Evolutionary conservation across 495 filamentous ascomycete genomes (phyloP).

Genomic region (Xylaria intraflava): DNA sequence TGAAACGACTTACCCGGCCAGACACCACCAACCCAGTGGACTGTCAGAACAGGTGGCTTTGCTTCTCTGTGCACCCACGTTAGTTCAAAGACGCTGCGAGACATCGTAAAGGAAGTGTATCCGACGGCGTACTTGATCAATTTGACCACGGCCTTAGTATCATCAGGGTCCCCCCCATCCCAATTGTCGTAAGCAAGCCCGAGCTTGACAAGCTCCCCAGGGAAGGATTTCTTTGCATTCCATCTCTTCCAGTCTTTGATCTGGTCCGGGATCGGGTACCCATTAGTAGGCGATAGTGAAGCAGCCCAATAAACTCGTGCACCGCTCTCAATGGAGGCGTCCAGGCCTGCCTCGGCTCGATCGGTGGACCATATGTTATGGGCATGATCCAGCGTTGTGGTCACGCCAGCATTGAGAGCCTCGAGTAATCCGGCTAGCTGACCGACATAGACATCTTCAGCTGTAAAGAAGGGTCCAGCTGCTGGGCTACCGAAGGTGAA

Average conservation of each 20-base stretch:
- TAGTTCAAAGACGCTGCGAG: neutral
- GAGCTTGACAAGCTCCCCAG: constrained; percentile 18
- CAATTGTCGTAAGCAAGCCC: constrained; percentile 37
- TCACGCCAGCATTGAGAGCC: constrained; percentile 49
- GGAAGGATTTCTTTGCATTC: constrained; percentile 11
- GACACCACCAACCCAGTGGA: constrained; percentile 27
- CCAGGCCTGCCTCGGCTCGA: constrained; percentile 31
- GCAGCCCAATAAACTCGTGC: constrained; percentile 37
- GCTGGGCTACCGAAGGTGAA: constrained; percentile 6
- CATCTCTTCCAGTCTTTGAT: constrained; percentile 26
- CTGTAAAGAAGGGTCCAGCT: constrained; percentile 28
- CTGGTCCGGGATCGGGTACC: constrained; percentile 23
- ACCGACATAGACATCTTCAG: constrained; percentile 49
- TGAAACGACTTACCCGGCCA: constrained; percentile 26
- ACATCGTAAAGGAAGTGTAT: neutral
- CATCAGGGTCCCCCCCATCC: constrained; percentile 13
- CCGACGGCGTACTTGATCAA: constrained; percentile 16
- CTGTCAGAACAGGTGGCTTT: constrained; percentile 30
- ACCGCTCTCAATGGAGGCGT: constrained; percentile 34
- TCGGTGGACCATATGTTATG: constrained; percentile 42
- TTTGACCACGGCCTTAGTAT: constrained; percentile 22
- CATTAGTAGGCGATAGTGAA: constrained; percentile 19
- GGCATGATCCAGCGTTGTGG: constrained; percentile 52
- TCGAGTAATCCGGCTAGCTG: constrained; percentile 49
- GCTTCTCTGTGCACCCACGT: neutral